A percentile compares a stretch with the other conserved stretches of the same genome.
phyloP scores from a whole-genome alignment of 169 alveolate genomes.

The Nephromyces sp. region DNA sequence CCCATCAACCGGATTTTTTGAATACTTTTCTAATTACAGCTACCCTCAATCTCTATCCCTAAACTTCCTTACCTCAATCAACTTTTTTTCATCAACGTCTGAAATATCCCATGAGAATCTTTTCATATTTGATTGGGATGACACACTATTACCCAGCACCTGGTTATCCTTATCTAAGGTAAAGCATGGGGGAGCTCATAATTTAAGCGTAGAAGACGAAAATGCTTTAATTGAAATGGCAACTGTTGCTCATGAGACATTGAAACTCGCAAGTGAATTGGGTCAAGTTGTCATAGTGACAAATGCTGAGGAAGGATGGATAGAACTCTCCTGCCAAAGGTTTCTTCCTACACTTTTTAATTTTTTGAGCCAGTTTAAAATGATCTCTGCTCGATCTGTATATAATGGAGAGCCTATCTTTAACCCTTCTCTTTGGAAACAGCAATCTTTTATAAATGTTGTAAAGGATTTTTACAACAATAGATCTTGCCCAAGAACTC shows the following conservation, averaged over 20 bases:
- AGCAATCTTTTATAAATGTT: too few species aligned
- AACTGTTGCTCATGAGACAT: background rate
- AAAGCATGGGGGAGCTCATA: background rate
- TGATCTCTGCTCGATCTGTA: slow-evolving; percentile 15
- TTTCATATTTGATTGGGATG: slow-evolving; percentile 23
- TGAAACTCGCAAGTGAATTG: background rate
- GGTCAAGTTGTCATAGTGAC: slow-evolving; percentile 30
- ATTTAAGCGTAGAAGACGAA: background rate
- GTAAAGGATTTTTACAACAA: background rate
- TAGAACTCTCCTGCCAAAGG: slow-evolving; percentile 18
- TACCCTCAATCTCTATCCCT: too few species aligned
- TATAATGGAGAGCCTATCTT: background rate
- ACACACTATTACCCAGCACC: slow-evolving; percentile 26
- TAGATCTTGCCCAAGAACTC: background rate
- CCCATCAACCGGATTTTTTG: too few species aligned
- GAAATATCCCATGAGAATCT: too few species aligned
- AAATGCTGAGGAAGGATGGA: slow-evolving; percentile 27
- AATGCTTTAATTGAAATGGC: background rate
- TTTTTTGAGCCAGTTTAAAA: background rate
- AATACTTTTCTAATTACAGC: too few species aligned
- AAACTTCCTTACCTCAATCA: too few species aligned
- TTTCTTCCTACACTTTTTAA: slow-evolving; percentile 8
- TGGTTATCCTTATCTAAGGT: slow-evolving; percentile 8
- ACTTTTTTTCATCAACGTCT: too few species aligned
- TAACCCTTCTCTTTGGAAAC: slow-evolving; percentile 22